Evolutionary conservation across 768 basidiomycete species (phyloP).

Genomic region (Scleroderma bovista): DNA sequence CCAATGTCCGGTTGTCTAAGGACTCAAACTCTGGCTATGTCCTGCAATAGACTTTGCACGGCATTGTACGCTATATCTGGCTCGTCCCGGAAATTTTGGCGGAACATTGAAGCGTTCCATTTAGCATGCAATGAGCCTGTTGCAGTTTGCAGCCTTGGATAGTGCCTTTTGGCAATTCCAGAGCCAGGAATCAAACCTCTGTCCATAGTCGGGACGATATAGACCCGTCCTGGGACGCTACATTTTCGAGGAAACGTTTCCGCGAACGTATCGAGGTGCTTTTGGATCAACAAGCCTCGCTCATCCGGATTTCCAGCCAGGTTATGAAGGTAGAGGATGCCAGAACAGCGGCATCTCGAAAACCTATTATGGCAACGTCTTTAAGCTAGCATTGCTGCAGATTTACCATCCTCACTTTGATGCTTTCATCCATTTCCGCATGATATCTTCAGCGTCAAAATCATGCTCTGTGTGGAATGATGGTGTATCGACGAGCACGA

Average conservation of each 20-base stretch:
- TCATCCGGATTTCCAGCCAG: not conserved
- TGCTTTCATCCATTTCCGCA: not conserved
- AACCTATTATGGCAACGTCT: not conserved
- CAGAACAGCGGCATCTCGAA: not conserved
- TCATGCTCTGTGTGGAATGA: not conserved
- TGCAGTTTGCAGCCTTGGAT: not conserved
- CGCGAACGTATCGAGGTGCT: not conserved
- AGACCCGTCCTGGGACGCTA: not conserved
- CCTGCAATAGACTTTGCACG: not conserved
- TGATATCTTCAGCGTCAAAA: not conserved
- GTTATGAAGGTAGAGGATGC: not conserved
- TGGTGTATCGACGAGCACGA: not conserved
- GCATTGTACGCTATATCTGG: not conserved
- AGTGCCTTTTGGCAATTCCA: not conserved
- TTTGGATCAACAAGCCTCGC: not conserved
- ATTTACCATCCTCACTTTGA: not conserved
- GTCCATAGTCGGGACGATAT: not conserved
- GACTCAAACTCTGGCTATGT: no score
- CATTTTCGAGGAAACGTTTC: not conserved
- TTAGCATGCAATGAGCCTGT: not conserved
- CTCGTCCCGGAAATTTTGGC: not conserved
- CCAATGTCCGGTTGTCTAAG: no score
- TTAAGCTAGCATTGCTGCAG: not conserved
- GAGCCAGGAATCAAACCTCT: not conserved
- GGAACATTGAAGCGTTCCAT: not conserved